Base-by-base conservation (phyloP, 169 alveolate species). In the Plasmodium coatneyi region DNA sequence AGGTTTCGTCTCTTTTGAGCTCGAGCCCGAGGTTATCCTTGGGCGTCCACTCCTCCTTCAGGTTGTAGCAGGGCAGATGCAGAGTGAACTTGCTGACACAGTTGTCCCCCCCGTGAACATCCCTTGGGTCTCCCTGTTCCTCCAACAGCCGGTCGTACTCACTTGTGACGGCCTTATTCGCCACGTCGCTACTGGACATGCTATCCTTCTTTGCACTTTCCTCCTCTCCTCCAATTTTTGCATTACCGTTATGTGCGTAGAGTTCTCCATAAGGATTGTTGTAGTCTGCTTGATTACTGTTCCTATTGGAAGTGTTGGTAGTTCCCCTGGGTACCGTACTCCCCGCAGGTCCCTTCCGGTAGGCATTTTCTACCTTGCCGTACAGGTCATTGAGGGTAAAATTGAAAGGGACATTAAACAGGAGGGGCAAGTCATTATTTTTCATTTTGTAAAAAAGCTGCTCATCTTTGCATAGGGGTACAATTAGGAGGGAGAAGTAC, bases 391-490 rank as follows among this genome's bases (percentile, higher is more conserved):
- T 43, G 5, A 66, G 1, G 0, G 93, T 84, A 25, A 74, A 74
- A 52, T 84, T 84, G 41, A 49, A 84, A 30, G 93, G 80, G 41
- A 76, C 32, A 84, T 84, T 84, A 30, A 74, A 32, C 12, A 84
- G 43, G 28, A 84, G 79, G 3, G 93, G 93, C 9, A 84, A 52
- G 22, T 84, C 93, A 28, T 84, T 84, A 76, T 84, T 84, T 72
- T 84, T 84, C 93, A 84, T 84, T 34, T 84, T 84, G 9, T 36
- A 84, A 2, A 84, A 36, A n/a, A 84, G 79, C 6, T 84, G 93
- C 66, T 84, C 93, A 49, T 84, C 93, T 74, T 74, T 74, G 19
- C 84, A 74, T 1, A 84, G 14, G 12, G 93, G 93, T 14, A 84
- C 93, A 10, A 84, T 84, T 0, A 84, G 32, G 9, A 84, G 39